A percentile compares a stretch with the other conserved stretches of the same genome.
Evolutionary conservation across 169 alveolate species (phyloP).

Genomic region (Plasmodium fragile): DNA sequence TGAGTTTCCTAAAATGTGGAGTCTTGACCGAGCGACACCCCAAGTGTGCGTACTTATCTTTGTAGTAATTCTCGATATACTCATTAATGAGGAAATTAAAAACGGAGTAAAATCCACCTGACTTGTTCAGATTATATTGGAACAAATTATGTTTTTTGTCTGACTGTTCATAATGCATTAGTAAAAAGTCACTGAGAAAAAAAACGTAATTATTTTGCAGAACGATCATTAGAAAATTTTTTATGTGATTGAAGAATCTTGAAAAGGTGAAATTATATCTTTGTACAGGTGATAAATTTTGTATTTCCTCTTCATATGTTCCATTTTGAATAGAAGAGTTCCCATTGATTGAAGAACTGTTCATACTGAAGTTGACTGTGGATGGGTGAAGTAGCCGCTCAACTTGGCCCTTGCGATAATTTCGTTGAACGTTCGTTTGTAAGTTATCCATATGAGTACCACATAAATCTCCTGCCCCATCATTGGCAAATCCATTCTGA

Average conservation of each 20-base stretch:
- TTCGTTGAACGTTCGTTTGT: background rate
- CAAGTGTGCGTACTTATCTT: background rate
- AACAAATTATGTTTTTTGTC: slow-evolving; percentile 6
- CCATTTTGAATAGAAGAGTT: background rate
- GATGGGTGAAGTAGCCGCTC: slow-evolving; percentile 5
- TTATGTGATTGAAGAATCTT: slow-evolving; percentile 7
- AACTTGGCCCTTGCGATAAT: background rate
- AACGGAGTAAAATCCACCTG: slow-evolving; percentile 31
- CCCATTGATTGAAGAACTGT: slow-evolving; percentile 8
- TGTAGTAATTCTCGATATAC: slow-evolving; percentile 16
- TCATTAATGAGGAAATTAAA: slow-evolving; percentile 29
- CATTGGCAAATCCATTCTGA: background rate
- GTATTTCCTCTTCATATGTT: background rate
- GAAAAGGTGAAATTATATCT: slow-evolving; percentile 2
- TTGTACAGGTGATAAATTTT: background rate
- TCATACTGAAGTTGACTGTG: slow-evolving; percentile 8
- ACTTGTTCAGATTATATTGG: slow-evolving; percentile 26
- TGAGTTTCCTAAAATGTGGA: background rate
- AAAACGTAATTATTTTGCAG: slow-evolving; percentile 57
- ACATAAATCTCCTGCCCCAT: background rate
- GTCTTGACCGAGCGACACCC: background rate
- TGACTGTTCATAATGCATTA: slow-evolving; percentile 57
- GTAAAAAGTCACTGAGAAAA: slow-evolving; percentile 59
- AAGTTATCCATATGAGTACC: background rate
- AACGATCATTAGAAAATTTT: slow-evolving; percentile 25